Evolutionary conservation across 2,329 filamentous ascomycete species (phyloP).

Genomic region (Pseudomassariella vexata): DNA sequence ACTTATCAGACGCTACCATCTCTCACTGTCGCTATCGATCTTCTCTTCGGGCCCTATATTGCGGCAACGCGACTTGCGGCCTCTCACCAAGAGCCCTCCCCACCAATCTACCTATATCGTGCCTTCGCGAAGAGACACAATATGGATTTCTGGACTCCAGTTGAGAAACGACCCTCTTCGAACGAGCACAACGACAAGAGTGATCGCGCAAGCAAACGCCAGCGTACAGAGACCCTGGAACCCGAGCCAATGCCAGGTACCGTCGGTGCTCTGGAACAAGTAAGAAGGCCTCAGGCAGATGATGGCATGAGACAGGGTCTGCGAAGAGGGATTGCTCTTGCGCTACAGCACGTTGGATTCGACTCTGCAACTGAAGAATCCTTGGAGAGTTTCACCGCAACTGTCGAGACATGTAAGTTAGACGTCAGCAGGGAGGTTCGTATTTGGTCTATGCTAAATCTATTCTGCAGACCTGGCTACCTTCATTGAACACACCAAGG

Average conservation of each 20-base stretch:
- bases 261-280: conserved; percentile 9
- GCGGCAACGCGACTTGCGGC: too few species aligned
- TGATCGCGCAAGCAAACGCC: conserved; percentile 16
- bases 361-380: conserved; percentile 47
- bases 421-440: background rate
- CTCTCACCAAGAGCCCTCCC: too few species aligned
- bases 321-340: conserved; percentile 49
- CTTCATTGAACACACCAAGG: conserved; percentile 42
- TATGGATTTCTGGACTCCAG: conserved; percentile 4
- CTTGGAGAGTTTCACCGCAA: conserved; percentile 50
- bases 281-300: conserved; percentile 19
- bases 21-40: too few species aligned
- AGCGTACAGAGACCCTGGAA: conserved; percentile 15
- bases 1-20: too few species aligned
- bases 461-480: conserved; percentile 38
- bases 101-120: too few species aligned
- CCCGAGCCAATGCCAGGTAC: conserved; percentile 7
- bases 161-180: conserved; percentile 17
- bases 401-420: conserved; percentile 52
- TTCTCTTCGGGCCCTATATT: too few species aligned
- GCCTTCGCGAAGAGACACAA: too few species aligned
- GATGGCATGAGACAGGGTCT: conserved; percentile 36
- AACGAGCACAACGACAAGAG: conserved; percentile 10
- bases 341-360: conserved; percentile 54
- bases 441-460: too few species aligned